phyloP scores from a whole-genome alignment of 768 basidiomycete genomes.

The Phlebiopsis gigantea region DNA sequence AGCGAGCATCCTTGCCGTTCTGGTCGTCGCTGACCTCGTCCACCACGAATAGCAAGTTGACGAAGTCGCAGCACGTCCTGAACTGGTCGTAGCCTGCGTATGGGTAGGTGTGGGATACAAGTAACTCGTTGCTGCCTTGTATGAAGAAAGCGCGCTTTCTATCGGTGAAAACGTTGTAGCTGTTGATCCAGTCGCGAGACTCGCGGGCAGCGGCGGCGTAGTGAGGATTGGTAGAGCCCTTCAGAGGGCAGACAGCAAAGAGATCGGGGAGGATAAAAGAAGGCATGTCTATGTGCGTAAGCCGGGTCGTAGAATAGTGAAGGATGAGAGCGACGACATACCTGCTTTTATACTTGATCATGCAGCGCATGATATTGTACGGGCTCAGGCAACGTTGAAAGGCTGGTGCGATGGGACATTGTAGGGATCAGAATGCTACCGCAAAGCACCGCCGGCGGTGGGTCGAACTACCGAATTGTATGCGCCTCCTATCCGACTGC shows the following conservation, averaged over 20 bases:
- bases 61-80: conserved; percentile 60
- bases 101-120: conserved; percentile 59
- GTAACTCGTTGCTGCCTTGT: conserved; percentile 56
- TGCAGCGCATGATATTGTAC: neutral
- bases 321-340: neutral
- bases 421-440: neutral
- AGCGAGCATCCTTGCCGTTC: conserved; percentile 49
- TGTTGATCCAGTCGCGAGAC: conserved; percentile 62
- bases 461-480: neutral
- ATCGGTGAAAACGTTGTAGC: conserved; percentile 55
- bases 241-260: conserved; percentile 39
- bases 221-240: conserved; percentile 52
- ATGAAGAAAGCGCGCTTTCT: conserved; percentile 60
- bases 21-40: conserved; percentile 72
- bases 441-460: neutral
- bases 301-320: neutral
- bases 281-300: conserved; percentile 7
- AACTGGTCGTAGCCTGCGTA: conserved; percentile 57
- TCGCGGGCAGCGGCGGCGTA: conserved; percentile 52
- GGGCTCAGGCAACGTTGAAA: neutral
- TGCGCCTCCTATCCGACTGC: too few relatives aligned
- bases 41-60: conserved; percentile 48
- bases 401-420: neutral
- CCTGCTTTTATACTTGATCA: neutral
- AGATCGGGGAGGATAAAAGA: conserved; percentile 54